phyloP scores from a whole-genome alignment of 2,329 filamentous ascomycete genomes.

The Thelonectria rubi region DNA sequence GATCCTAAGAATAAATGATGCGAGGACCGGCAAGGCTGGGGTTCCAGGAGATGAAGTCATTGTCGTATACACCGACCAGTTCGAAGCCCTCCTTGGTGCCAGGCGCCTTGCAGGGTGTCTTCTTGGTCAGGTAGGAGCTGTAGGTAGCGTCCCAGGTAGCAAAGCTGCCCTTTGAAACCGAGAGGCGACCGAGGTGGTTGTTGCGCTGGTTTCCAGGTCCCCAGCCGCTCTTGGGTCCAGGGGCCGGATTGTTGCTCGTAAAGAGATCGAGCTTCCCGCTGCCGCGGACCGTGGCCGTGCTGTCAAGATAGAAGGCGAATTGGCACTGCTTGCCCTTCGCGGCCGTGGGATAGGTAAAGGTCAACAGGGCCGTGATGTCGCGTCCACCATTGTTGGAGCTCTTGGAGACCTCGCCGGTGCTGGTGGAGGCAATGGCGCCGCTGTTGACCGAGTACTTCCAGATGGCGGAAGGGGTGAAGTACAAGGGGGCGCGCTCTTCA shows the following conservation, averaged over 20 bases:
- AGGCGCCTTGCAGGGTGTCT: conserved; percentile 19
- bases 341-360: conserved; percentile 38
- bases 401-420: conserved; percentile 25
- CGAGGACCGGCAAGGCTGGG: not conserved
- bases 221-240: conserved; percentile 29
- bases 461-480: conserved; percentile 31
- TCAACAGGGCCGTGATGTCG: conserved; percentile 41
- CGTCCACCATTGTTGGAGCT: conserved; percentile 30
- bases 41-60: not conserved
- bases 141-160: conserved; percentile 23
- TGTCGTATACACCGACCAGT: not conserved
- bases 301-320: conserved; percentile 36
- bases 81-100: conserved; percentile 4
- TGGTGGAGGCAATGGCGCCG: conserved; percentile 30
- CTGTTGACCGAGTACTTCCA: conserved; percentile 32
- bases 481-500: conserved; percentile 16
- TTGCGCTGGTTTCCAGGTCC: conserved; percentile 40
- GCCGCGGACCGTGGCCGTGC: conserved; percentile 27
- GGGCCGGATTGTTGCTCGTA: conserved; percentile 33
- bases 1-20: too few species aligned
- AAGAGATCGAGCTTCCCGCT: conserved; percentile 41
- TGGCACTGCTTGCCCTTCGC: conserved; percentile 36
- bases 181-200: conserved; percentile 28
- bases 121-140: conserved; percentile 13
- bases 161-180: not conserved